phyloP scores from a whole-genome alignment of 345 rosid genomes.

The Diplotaxis tenuifolia region DNA sequence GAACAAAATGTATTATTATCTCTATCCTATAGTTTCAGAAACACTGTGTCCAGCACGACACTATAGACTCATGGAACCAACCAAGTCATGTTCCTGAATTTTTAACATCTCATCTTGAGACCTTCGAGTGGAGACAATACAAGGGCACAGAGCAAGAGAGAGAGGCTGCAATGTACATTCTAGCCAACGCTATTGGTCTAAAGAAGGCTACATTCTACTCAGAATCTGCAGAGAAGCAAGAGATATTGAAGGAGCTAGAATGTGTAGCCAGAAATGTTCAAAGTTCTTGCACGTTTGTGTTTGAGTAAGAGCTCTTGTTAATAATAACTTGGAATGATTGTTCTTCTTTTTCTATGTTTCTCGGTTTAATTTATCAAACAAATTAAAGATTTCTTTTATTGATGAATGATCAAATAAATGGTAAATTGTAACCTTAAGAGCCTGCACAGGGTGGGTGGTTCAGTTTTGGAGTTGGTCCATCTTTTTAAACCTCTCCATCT shows the following conservation, averaged over 20 bases:
- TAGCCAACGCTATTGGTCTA: not conserved
- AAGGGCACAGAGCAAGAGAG: not conserved
- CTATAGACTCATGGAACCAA: not conserved
- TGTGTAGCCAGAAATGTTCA: conserved; percentile 9
- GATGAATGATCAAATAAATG: too few species aligned
- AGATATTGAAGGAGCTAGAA: conserved; percentile 12
- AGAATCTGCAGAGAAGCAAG: not conserved
- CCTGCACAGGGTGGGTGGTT: not conserved
- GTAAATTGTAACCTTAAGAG: not conserved
- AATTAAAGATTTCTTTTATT: too few species aligned
- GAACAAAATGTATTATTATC: not conserved
- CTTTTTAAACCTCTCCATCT: not conserved
- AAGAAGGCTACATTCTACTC: conserved; percentile 21
- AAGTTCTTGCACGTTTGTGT: conserved; percentile 8
- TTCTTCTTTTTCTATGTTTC: not conserved
- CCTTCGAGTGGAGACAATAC: conserved; percentile 22
- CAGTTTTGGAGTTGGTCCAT: not conserved
- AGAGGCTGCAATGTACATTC: conserved; percentile 3
- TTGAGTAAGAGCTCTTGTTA: not conserved
- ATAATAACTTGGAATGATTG: not conserved
- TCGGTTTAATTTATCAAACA: not conserved
- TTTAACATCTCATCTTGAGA: conserved; percentile 19
- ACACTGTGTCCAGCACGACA: not conserved
- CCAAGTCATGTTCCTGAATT: not conserved
- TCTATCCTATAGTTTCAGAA: not conserved